Conservation (phyloP, 2,329 filamentous ascomycete species). For the Diplodia scrobiculata region DNA sequence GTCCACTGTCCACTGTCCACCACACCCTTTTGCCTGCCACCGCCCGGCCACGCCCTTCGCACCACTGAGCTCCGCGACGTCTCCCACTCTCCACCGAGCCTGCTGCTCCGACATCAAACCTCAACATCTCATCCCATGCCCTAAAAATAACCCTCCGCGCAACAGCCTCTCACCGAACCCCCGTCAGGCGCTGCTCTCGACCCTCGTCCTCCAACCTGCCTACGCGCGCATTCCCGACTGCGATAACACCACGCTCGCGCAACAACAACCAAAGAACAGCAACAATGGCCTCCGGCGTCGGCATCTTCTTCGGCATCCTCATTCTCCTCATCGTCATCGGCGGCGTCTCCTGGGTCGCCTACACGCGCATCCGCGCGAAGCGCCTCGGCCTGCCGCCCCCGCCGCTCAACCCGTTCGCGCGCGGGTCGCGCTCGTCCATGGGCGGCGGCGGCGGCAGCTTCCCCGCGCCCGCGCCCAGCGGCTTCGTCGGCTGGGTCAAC, state of each 20-base stretch:
- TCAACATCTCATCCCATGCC: conserved; percentile 12
- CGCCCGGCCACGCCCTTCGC: not conserved
- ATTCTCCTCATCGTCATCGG: conserved; percentile 72
- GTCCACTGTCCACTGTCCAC: not conserved
- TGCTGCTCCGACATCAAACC: conserved; percentile 3
- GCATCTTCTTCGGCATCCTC: conserved; percentile 60
- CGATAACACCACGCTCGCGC: not conserved
- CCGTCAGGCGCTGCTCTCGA: not conserved
- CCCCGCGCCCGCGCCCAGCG: conserved; percentile 58
- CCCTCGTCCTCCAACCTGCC: not conserved
- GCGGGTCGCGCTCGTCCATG: conserved; percentile 38
- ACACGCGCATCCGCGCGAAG: conserved; percentile 72
- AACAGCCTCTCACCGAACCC: not conserved
- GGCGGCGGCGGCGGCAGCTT: conserved; percentile 32
- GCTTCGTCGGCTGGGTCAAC: conserved; percentile 72
- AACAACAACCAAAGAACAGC: not conserved
- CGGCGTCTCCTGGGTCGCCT: conserved; percentile 65
- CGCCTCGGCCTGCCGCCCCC: conserved; percentile 75
- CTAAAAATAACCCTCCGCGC: conserved; percentile 23
- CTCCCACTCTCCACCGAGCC: not conserved
- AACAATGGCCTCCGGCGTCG: conserved; percentile 27
- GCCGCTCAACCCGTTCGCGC: conserved; percentile 68
- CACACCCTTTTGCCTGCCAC: not conserved
- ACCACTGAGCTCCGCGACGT: not conserved
- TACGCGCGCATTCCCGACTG: not conserved